Evolutionary conservation across 2,329 filamentous ascomycete genomes (phyloP).

Genomic region (Pezicula neosporulosa): DNA sequence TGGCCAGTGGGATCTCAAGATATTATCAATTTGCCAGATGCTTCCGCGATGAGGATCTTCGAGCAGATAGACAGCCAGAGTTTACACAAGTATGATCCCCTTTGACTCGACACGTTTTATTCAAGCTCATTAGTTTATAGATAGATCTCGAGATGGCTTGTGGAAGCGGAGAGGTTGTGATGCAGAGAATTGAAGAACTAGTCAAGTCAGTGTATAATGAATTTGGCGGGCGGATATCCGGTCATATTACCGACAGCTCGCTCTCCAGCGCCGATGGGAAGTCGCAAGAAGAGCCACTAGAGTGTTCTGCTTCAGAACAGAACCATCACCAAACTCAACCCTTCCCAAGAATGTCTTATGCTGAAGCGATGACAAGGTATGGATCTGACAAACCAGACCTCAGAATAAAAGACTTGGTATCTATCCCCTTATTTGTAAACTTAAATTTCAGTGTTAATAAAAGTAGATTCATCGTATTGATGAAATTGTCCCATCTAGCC

Average conservation of each 20-base stretch:
- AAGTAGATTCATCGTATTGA: conserved; percentile 63
- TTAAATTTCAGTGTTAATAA: conserved; percentile 17
- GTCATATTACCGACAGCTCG: background rate
- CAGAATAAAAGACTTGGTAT: conserved; percentile 65
- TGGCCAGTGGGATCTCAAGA: conserved; percentile 77
- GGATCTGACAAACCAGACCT: conserved; percentile 93
- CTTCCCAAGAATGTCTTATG: conserved; percentile 55
- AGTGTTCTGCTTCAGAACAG: background rate
- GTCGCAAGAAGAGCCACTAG: background rate
- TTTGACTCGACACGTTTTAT: background rate
- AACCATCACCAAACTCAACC: conserved; percentile 1
- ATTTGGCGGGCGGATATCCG: conserved; percentile 3
- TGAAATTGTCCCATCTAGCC: conserved; percentile 56
- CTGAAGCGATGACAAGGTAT: conserved; percentile 73
- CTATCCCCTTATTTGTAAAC: conserved; percentile 11
- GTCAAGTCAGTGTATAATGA: conserved; percentile 20
- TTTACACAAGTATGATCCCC: conserved; percentile 72
- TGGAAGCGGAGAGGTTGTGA: conserved; percentile 67
- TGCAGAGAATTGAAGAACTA: conserved; percentile 36
- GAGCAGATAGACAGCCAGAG: conserved; percentile 91
- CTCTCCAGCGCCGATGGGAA: background rate
- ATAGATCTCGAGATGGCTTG: conserved; percentile 95
- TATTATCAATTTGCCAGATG: conserved; percentile 95
- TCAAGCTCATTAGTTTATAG: conserved; percentile 35
- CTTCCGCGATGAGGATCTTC: conserved; percentile 90